phyloP scores from a whole-genome alignment of 257 asterid species.

The Oldenlandia corymbosa region DNA sequence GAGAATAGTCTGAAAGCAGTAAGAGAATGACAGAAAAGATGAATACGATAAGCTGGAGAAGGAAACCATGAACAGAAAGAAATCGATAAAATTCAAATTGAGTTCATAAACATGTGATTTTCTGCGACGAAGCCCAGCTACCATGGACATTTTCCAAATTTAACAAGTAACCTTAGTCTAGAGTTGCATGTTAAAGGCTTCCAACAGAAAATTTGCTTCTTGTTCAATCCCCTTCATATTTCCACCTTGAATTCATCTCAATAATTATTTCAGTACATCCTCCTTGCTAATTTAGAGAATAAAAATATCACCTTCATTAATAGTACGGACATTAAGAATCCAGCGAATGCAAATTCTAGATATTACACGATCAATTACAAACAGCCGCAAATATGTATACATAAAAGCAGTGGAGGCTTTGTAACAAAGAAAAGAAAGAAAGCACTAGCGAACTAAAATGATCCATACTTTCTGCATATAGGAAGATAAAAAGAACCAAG shows the following conservation, averaged over 20 bases:
- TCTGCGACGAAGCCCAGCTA: neutral
- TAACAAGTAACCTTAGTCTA: too few species aligned
- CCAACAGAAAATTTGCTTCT: neutral
- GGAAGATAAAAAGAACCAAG: constrained; percentile 1
- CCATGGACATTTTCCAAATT: too few species aligned
- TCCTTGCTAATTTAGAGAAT: neutral
- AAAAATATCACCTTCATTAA: neutral
- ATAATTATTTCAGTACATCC: neutral
- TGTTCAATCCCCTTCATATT: too few species aligned
- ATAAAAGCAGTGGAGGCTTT: neutral
- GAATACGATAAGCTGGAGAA: neutral
- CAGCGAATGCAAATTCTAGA: neutral
- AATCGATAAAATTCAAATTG: neutral
- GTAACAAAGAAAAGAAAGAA: neutral
- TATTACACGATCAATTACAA: neutral
- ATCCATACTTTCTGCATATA: neutral
- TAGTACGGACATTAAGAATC: neutral
- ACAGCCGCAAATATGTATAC: neutral
- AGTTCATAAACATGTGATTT: too few species aligned
- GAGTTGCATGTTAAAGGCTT: neutral
- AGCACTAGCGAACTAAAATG: neutral
- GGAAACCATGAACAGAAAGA: neutral
- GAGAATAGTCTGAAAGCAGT: constrained; percentile 72
- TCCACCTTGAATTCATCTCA: too few species aligned
- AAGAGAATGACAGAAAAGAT: constrained; percentile 3